Conservation (phyloP, 129 eudicot genomes). For the Escallonia rubra region DNA sequence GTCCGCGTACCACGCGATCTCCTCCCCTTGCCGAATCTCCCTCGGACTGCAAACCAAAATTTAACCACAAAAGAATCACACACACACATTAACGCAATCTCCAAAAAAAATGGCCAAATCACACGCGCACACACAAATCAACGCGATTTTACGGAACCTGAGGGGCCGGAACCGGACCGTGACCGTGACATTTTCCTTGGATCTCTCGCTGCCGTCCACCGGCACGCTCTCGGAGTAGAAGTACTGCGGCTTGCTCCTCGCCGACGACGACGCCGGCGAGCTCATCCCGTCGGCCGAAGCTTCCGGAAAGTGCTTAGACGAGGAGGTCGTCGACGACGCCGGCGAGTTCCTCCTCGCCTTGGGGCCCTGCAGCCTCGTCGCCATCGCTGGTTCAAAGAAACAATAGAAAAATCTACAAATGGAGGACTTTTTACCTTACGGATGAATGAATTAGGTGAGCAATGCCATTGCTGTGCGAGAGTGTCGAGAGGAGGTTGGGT, state of each 20-base stretch:
- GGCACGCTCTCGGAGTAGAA: constrained; percentile 44
- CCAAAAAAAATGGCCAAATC: neutral
- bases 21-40: constrained; percentile 97
- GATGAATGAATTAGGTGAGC: neutral
- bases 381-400: constrained; percentile 34
- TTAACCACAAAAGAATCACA: constrained; percentile 8
- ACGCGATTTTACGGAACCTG: constrained; percentile 37
- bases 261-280: constrained; percentile 68
- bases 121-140: neutral
- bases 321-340: constrained; percentile 59
- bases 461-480: constrained; percentile 3
- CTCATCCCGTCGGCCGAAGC: constrained; percentile 43
- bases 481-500: constrained; percentile 7
- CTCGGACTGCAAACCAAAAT: constrained; percentile 57
- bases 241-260: constrained; percentile 52
- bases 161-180: constrained; percentile 98
- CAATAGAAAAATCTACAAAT: constrained; percentile 8
- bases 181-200: constrained; percentile 92
- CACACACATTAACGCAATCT: neutral
- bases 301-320: constrained; percentile 58
- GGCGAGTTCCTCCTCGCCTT: constrained; percentile 44
- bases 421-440: neutral
- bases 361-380: constrained; percentile 39
- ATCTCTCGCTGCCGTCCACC: constrained; percentile 47
- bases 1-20: constrained; percentile 98